phyloP scores from a whole-genome alignment of 768 basidiomycete species.

The Postia placenta region DNA sequence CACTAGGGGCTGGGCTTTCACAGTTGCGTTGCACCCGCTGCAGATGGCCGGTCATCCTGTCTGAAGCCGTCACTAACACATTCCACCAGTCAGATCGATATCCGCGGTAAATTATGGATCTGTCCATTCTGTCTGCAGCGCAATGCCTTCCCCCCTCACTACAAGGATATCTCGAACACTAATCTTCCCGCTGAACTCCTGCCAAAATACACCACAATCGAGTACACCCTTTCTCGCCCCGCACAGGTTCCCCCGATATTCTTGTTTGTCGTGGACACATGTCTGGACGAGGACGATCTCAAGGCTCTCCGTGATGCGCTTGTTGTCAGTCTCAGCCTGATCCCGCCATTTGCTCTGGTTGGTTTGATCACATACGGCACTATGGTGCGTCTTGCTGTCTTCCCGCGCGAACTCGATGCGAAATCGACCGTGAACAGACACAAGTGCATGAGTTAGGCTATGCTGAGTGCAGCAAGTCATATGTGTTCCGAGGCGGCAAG shows the following conservation, averaged over 20 bases:
- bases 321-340: constrained; percentile 86
- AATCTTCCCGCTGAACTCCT: constrained; percentile 95
- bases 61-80: constrained; percentile 2
- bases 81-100: constrained; percentile 84
- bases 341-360: constrained; percentile 92
- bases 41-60: too few relatives aligned
- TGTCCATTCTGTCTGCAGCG: constrained; percentile 97
- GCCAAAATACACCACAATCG: constrained; percentile 98
- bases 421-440: constrained; percentile 44
- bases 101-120: constrained; percentile 98
- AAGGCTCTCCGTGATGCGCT: constrained; percentile 94
- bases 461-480: constrained; percentile 93
- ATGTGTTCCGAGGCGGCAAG: constrained; percentile 97
- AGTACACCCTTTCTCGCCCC: constrained; percentile 93
- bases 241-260: constrained; percentile 94
- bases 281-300: constrained; percentile 91
- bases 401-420: background rate
- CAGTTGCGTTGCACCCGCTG: too few relatives aligned
- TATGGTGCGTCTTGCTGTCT: constrained; percentile 56
- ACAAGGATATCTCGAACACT: constrained; percentile 96
- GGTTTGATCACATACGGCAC: constrained; percentile 96
- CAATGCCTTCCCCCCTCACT: constrained; percentile 96
- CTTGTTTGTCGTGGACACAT: constrained; percentile 96
- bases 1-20: too few relatives aligned
- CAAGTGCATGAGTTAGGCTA: constrained; percentile 99